Base-by-base conservation (phyloP, 306 rosid species). In the Cicer yamashitae region DNA sequence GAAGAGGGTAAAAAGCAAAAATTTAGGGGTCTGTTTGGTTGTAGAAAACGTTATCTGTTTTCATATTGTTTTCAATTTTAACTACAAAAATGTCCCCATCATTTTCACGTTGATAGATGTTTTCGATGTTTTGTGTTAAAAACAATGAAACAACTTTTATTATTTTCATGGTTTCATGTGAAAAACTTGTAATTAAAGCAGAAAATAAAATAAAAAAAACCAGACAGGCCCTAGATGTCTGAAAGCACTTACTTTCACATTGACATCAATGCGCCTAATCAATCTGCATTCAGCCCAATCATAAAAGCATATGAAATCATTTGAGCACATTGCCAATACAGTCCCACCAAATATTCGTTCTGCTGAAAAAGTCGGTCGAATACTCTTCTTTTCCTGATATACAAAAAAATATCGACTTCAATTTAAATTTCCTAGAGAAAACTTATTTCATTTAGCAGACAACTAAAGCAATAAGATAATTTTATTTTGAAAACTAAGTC, bases 201-300 rank as follows among this genome's bases (percentile, higher is more conserved):
- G 14, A 57, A 13, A 51, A 51, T 14, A 17, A 17, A 54, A 54
- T 17, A 39, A 40, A 54, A 51, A n/a, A 7, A 17, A 7, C 20
- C 20, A 18, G 20, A 18, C 30, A 17, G 60, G 30, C 60, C 60
- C 51, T 69, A 68, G n/a, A 75, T 25, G 41, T 12, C 75, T 39
- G 56, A 18, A 73, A 75, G 71, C 51, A 71, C 96, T 81, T 88
- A 96, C 99, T 82, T 96, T 96, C 84, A 92, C 99, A 77, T 67
- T 92, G 50, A 92, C 99, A 88, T 96, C 99, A 73, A 96, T 92
- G 59, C 98, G 91, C 41, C 96, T 93, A 76, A 96, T 96, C 88
- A 96, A 82, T 83, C 97, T 92, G 82, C 99, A 92, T 79, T 96
- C 99, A 37, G 87, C 90, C 99, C 99, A 96, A 76, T 96, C 99